Evolutionary conservation across 2,329 filamentous ascomycete genomes (phyloP).

Genomic region (Colletotrichum chlorophyti): DNA sequence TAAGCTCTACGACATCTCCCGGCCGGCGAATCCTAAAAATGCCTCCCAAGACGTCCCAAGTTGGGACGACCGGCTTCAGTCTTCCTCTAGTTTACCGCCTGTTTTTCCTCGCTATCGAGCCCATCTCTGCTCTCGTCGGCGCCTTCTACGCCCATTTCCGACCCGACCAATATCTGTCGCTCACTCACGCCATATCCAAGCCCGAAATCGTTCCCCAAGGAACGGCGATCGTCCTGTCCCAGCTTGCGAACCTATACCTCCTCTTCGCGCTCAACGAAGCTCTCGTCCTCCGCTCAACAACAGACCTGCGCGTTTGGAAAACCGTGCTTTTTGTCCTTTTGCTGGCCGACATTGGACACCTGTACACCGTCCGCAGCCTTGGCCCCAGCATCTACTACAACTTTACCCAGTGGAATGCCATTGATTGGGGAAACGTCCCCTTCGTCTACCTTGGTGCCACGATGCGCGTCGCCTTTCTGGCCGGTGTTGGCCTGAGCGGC

Average conservation of each 20-base stretch:
- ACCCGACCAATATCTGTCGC: conserved; percentile 63
- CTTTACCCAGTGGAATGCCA: conserved; percentile 67
- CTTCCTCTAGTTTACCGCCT: conserved; percentile 69
- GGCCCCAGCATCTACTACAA: conserved; percentile 71
- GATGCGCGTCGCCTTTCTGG: conserved; percentile 65
- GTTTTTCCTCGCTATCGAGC: conserved; percentile 80
- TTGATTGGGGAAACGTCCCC: conserved; percentile 72
- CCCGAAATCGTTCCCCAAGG: conserved; percentile 59
- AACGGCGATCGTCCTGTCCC: conserved; percentile 72
- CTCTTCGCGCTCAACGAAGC: conserved; percentile 81
- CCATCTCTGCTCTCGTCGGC: conserved; percentile 58
- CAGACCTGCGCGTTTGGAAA: conserved; percentile 73
- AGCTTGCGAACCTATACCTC: conserved; percentile 81
- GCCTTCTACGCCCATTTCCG: conserved; percentile 59
- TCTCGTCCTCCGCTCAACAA: conserved; percentile 73
- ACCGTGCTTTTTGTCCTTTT: conserved; percentile 71
- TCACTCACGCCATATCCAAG: conserved; percentile 65
- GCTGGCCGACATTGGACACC: conserved; percentile 78
- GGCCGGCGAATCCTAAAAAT: neutral
- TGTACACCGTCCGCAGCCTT: conserved; percentile 68
- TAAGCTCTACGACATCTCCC: neutral
- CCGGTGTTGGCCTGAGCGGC: conserved; percentile 58
- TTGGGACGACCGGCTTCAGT: conserved; percentile 41
- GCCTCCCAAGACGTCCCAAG: conserved; percentile 30
- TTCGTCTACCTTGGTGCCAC: conserved; percentile 73